Conservation (phyloP, 768 basidiomycete species). For the Tylopilus sp. region DNA sequence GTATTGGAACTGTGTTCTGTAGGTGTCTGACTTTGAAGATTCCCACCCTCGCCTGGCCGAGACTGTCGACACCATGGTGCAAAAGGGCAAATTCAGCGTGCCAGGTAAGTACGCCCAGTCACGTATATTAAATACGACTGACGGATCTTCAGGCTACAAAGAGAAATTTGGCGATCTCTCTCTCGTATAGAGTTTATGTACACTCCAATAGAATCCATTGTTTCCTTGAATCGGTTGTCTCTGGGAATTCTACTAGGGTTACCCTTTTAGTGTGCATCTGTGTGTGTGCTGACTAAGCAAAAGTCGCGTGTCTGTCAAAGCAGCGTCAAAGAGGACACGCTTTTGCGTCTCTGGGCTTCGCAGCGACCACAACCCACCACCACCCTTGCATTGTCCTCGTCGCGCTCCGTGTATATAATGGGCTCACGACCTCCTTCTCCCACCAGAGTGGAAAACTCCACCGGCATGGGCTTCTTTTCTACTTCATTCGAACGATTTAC, state of each 20-base stretch:
- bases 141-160: constrained; percentile 62
- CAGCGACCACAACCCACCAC: not conserved
- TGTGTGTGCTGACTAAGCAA: constrained; percentile 23
- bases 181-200: constrained; percentile 61
- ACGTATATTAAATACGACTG: not conserved
- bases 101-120: constrained; percentile 55
- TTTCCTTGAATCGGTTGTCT: not conserved
- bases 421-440: constrained; percentile 40
- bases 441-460: constrained; percentile 29
- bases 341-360: constrained; percentile 2
- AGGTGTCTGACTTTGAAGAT: constrained; percentile 87
- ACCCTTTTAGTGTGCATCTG: not conserved
- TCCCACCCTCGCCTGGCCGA: constrained; percentile 92
- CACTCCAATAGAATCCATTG: constrained; percentile 20
- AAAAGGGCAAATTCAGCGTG: constrained; percentile 98
- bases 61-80: constrained; percentile 90
- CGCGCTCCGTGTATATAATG: constrained; percentile 24
- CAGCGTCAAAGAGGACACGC: not conserved
- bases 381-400: constrained; percentile 15
- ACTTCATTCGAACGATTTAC: constrained; percentile 69
- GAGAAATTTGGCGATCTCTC: constrained; percentile 97
- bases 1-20: constrained; percentile 5
- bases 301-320: not conserved
- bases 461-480: constrained; percentile 57
- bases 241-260: not conserved